These are phyloP conservation scores for Clarireedia hainanense DNA, from an alignment of 2,329 filamentous ascomycete species.

Conservation along the genomic window DNA sequence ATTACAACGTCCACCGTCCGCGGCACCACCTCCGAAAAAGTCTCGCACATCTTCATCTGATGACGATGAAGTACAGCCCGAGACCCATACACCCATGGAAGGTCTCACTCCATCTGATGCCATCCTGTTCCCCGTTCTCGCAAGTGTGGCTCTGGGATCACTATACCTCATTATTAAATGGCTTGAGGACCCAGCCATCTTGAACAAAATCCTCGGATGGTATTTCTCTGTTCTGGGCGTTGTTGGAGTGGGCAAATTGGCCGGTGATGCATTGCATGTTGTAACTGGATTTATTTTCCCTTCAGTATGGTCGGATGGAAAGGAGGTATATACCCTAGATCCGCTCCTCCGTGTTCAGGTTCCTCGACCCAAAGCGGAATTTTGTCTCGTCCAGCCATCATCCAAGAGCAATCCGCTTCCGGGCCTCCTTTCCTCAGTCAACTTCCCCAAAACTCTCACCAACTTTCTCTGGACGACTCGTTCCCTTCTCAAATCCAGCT, in stretches of 20 bases:
- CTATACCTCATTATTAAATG: conserved; percentile 88
- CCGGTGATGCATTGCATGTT: conserved; percentile 64
- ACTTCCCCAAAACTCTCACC: conserved; percentile 22
- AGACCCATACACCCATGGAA: conserved; percentile 52
- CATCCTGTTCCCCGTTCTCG: conserved; percentile 74
- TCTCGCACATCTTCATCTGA: conserved; percentile 25
- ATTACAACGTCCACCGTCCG: conserved; percentile 74
- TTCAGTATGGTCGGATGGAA: conserved; percentile 50
- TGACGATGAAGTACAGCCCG: conserved; percentile 43
- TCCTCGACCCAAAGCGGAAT: neutral
- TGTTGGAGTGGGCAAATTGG: conserved; percentile 65
- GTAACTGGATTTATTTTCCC: conserved; percentile 65
- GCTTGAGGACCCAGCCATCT: conserved; percentile 69
- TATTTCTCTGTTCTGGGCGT: conserved; percentile 79
- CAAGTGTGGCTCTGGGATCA: conserved; percentile 61
- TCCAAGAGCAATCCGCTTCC: conserved; percentile 34
- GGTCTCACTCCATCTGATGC: conserved; percentile 71
- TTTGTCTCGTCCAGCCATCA: conserved; percentile 2
- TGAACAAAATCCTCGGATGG: conserved; percentile 75
- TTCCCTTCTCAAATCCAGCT: conserved; percentile 42
- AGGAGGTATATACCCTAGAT: conserved; percentile 41
- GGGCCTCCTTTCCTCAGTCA: conserved; percentile 31
- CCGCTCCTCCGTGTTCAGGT: conserved; percentile 26
- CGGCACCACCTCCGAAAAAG: conserved; percentile 44
- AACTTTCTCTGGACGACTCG: conserved; percentile 43